Evolutionary conservation across 306 rosid genomes (phyloP), one percentile per base, ranked within the genome.

Genomic region (Medicago lupulina): DNA sequence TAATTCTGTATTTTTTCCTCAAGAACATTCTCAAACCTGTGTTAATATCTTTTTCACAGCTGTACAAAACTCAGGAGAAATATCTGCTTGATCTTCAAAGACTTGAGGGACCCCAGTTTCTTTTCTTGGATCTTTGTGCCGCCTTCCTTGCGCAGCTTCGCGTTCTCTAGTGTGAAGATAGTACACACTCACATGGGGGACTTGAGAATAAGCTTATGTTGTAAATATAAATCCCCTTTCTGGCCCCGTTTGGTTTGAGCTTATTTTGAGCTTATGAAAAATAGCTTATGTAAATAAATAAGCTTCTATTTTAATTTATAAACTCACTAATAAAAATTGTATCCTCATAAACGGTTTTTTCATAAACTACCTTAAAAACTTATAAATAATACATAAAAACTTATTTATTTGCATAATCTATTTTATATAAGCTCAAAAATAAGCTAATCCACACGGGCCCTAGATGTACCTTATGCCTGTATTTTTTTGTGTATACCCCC

Each of bases 71-170:
- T 54, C 86, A 87, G 43, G 98, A 90, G 76, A 95, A 92, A 92
- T 95, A 95, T 63, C 86, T 95, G 61, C 96, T 95, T 68, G 98
- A 95, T 87, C 86, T 95, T 71, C 97, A 95, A 85, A 84, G 96
- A 87, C 90, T 95, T 44, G 89, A 90, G 54, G 98, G 98, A 15
- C 96, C 97, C 0, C 96, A 95, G 80, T 86, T 95, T 81, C 89
- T 95, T 73, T 95, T 95, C 93, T 76, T 95, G 86, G 97, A 89
- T 84, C 97, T 95, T 16, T 95, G 98, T 79, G 98, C 96, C 4
- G 89, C 98, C 10, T 95, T 95, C 87, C 91, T 95, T 63, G 89
- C 98, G 1, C 96, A 89, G 79, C 93, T 95, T 69, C 90, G 88
- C 6, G 93, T 94, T 28, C 89, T 88, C 61, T 92, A 83, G 70